Evolutionary conservation across 495 filamentous ascomycete species (phyloP), one percentile per base, ranked within the genome.

Genomic region (Aspergillus nidulans): DNA sequence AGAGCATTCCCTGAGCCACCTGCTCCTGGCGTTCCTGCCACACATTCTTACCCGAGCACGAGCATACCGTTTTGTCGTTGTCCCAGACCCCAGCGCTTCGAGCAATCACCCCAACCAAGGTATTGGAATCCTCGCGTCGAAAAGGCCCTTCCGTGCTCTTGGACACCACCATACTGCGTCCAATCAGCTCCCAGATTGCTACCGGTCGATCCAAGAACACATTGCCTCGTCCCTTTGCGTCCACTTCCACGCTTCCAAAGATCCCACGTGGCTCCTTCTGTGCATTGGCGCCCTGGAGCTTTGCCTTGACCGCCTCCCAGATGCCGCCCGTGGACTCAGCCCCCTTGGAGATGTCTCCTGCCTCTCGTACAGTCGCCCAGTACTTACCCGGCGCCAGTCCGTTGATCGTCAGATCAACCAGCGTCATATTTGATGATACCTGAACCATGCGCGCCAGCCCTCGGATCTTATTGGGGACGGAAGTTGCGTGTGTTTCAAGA

Each of bases 21-120:
- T 95, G 87, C 66, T 97, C 92, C 75, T 85, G 86, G 65, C 94
- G 81, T 77, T 98, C 94, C 70, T 97, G 87, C 94, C 94, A 98
- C 28, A 98, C 79, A 61, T 91, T 97, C 84, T 98, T 97, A 3
- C 94, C 94, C 38, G 90, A 95, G 71, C 94, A 97, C 13, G 89
- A 92, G 67, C 85, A 85, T 24, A 98, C 94, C 63, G 88, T 96
- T 80, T 97, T 98, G 67, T 96, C 91, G 65, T 98, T 97, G 68
- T 97, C 92, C 94, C 94, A 97, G 49, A 95, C 86, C 13, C 94
- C 94, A 21, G 94, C 92, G 71, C 90, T 96, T 65, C 94, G 77
- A 40, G 94, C 94, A 67, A 97, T 89, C 48, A 97, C 91, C 28
- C 94, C 94, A 6, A 96, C 87, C 38, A 96, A 73, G 26, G 90